Conservation (phyloP, 345 rosid species). For the Erodium maritimum region DNA sequence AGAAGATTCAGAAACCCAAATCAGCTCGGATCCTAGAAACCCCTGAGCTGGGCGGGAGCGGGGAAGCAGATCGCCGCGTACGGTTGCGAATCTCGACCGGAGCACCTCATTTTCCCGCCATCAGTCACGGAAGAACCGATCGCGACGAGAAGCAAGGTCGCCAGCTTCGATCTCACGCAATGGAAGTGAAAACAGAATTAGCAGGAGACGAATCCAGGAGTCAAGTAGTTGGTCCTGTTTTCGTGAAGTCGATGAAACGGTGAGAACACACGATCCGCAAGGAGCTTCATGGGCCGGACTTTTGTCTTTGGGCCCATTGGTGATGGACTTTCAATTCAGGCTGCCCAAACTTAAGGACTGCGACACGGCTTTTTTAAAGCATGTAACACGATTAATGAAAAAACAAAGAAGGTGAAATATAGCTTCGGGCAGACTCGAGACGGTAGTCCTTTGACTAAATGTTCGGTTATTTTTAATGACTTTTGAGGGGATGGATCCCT, state of each 20-base stretch:
- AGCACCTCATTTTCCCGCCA: constrained; percentile 4
- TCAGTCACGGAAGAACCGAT: not conserved
- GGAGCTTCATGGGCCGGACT: not conserved
- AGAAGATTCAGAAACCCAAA: constrained; percentile 4
- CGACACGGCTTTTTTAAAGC: no score
- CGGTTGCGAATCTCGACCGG: not conserved
- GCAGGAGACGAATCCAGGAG: not conserved
- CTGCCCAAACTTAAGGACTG: no score
- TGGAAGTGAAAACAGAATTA: not conserved
- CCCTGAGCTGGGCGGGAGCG: not conserved
- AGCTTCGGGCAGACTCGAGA: no score
- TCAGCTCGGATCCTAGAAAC: not conserved
- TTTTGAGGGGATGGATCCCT: no score
- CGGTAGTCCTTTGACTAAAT: no score
- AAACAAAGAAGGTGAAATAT: no score
- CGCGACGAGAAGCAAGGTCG: not conserved
- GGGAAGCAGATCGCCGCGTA: constrained; percentile 1
- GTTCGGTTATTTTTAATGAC: no score
- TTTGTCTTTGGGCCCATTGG: not conserved
- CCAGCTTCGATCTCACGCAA: constrained; percentile 12
- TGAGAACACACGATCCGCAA: not conserved
- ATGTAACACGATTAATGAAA: no score
- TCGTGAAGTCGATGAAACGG: not conserved
- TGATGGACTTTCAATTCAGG: no score
- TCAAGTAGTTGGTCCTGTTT: not conserved